Base-by-base conservation (phyloP, 306 rosid genomes). In the Alnus glutinosa region DNA sequence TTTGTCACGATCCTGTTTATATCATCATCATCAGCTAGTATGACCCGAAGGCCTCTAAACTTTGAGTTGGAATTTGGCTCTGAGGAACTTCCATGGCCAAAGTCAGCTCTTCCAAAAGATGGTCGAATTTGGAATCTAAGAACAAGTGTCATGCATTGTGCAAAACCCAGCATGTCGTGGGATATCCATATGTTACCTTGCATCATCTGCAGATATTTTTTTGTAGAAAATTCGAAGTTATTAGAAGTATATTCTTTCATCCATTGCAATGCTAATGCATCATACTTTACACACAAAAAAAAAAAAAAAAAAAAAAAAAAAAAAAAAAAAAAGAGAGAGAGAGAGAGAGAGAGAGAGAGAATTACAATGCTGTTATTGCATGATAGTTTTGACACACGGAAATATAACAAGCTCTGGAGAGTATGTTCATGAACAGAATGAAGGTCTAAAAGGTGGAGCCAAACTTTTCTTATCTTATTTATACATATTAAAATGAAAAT, bases 151-250 rank as follows among this genome's bases (percentile, higher is more conserved):
- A 89, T 84, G 83, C 93, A 88, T 76, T 89, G 88, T 74, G 86
- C 86, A 77, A 84, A 79, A 51, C 90, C 93, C 63, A 58, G 55
- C n/a, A 88, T 72, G 71, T 89, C 86, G 12, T 76, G 75, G 49
- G 90, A 86, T 73, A 87, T 80, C 92, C 90, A 87, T 77, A 93
- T 87, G 81, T 89, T 84, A 44, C 98, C 98, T 76, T 91, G 95
- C 97, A 93, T 91, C 89, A 89, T 91, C 98, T 93, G 93, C 83
- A 83, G 23, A 76, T 73, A n/a, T 18, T 79, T 83, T 83, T 58
- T 71, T 57, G 23, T n/a, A 76, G 18, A 64, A 64, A 63, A 78
- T 73, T 82, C 79, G 83, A 57, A 77, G 78, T 72, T 70, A 74
- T 48, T 23, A 52, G 69, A 34, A 77, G 9, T 36, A 63, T 39